A percentile compares a stretch with the other conserved stretches of the same genome.
These are phyloP conservation scores for Cladosporium colombiae DNA, from an alignment of 2,329 filamentous ascomycete genomes.

Conservation along the genomic window DNA sequence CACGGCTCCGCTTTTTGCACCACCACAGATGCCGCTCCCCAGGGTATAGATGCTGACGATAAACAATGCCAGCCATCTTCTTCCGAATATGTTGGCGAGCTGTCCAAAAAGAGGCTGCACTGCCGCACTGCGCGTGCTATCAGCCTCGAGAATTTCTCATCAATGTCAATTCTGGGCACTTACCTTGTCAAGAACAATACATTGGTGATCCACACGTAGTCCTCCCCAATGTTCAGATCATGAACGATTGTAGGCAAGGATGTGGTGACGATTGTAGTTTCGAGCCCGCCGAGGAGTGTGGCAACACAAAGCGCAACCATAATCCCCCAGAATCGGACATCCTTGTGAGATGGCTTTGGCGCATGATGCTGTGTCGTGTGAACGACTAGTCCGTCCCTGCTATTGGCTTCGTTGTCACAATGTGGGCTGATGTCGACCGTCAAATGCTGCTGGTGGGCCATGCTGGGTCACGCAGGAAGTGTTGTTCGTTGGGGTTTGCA, in stretches of 20 bases:
- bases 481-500: too few relatives aligned
- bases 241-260: neutral
- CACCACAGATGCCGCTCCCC: constrained; percentile 56
- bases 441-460: too few relatives aligned
- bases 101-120: constrained; percentile 18
- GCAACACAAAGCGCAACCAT: neutral
- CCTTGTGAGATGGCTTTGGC: neutral
- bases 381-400: too few relatives aligned
- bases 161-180: neutral
- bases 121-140: neutral
- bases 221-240: neutral
- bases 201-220: neutral
- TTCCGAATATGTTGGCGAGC: constrained; percentile 21
- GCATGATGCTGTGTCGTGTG: too few relatives aligned
- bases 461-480: too few relatives aligned
- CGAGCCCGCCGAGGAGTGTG: neutral
- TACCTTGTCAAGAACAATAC: neutral
- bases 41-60: constrained; percentile 51
- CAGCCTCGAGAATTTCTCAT: neutral
- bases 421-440: too few relatives aligned
- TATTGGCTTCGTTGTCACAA: too few relatives aligned
- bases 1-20: constrained; percentile 45
- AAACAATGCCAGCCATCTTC: constrained; percentile 38
- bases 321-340: neutral
- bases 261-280: neutral